Conservation (phyloP, 2,329 filamentous ascomycete genomes). For the Hymenoscyphus salicellus region DNA sequence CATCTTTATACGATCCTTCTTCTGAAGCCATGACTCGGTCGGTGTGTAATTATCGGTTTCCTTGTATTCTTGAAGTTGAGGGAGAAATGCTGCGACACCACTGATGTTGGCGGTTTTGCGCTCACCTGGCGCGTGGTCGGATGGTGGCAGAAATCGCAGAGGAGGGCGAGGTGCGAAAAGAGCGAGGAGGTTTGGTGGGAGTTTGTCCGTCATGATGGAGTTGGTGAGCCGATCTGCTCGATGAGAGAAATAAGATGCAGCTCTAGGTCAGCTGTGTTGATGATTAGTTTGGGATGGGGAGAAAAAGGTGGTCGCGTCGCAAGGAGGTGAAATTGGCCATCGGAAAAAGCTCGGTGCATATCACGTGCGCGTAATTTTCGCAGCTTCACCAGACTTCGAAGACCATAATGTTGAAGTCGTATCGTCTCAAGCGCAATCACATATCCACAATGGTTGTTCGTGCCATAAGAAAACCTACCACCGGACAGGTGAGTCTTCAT, state of each 20-base stretch:
- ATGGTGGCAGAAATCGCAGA: conserved; percentile 80
- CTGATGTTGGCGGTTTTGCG: conserved; percentile 70
- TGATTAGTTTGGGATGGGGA: conserved; percentile 1
- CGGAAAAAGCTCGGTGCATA: background rate
- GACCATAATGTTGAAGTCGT: background rate
- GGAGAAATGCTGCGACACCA: conserved; percentile 72
- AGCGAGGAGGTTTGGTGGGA: conserved; percentile 86
- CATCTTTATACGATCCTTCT: conserved; percentile 74
- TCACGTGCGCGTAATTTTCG: background rate
- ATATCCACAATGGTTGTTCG: conserved; percentile 48
- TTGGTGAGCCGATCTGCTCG: conserved; percentile 8
- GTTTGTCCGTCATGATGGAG: conserved; percentile 83
- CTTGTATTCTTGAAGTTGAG: conserved; percentile 72
- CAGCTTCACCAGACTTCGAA: background rate
- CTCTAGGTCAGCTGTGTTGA: conserved; percentile 19
- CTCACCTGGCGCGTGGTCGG: conserved; percentile 79
- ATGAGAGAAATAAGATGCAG: conserved; percentile 11
- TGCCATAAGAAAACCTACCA: conserved; percentile 51
- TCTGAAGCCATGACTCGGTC: conserved; percentile 90
- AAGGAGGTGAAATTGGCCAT: conserved; percentile 9
- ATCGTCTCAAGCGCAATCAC: background rate
- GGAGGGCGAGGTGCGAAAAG: conserved; percentile 94
- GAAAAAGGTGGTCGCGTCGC: conserved; percentile 19
- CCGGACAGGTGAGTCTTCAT: conserved; percentile 48
- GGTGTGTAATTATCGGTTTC: conserved; percentile 72